Conservation (phyloP, 495 filamentous ascomycete species). For the Aspergillus cristatus region DNA sequence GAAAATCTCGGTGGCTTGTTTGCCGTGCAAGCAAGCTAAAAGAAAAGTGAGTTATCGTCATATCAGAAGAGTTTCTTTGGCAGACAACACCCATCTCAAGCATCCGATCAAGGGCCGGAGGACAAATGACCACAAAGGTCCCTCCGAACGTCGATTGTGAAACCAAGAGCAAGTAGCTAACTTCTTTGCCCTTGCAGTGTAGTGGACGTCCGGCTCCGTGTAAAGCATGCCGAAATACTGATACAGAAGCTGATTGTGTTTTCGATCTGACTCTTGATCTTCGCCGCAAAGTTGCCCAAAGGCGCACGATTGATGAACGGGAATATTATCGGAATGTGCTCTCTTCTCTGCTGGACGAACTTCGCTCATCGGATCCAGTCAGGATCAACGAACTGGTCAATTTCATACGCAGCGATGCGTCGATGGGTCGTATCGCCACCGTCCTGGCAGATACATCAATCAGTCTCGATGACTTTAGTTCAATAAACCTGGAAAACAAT, state of each 20-base stretch:
- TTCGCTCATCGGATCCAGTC: slow-evolving; percentile 18
- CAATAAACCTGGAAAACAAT: slow-evolving; percentile 6
- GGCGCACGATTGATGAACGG: slow-evolving; percentile 27
- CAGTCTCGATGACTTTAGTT: slow-evolving; percentile 12
- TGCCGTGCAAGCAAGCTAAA: slow-evolving; percentile 33
- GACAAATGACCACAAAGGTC: background rate
- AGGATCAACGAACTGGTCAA: slow-evolving; percentile 18
- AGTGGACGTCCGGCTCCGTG: slow-evolving; percentile 29
- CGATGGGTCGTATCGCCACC: slow-evolving; percentile 16
- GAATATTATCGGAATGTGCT: slow-evolving; percentile 25
- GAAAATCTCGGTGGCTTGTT: slow-evolving; percentile 35
- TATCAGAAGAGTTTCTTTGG: too few species aligned
- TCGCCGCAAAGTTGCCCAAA: slow-evolving; percentile 32
- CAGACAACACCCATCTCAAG: background rate
- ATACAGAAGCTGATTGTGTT: slow-evolving; percentile 21
- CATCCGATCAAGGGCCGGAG: too few species aligned
- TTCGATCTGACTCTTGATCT: slow-evolving; percentile 34
- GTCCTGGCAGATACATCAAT: slow-evolving; percentile 12
- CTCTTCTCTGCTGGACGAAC: slow-evolving; percentile 16
- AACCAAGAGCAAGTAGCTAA: background rate
- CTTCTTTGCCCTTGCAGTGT: slow-evolving; percentile 19
- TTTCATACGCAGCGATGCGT: slow-evolving; percentile 16
- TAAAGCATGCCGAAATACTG: slow-evolving; percentile 24
- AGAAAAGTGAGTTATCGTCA: slow-evolving; percentile 23
- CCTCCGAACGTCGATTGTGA: background rate